phyloP scores from a whole-genome alignment of 768 basidiomycete species.

The Hortiboletus flavorubellus region DNA sequence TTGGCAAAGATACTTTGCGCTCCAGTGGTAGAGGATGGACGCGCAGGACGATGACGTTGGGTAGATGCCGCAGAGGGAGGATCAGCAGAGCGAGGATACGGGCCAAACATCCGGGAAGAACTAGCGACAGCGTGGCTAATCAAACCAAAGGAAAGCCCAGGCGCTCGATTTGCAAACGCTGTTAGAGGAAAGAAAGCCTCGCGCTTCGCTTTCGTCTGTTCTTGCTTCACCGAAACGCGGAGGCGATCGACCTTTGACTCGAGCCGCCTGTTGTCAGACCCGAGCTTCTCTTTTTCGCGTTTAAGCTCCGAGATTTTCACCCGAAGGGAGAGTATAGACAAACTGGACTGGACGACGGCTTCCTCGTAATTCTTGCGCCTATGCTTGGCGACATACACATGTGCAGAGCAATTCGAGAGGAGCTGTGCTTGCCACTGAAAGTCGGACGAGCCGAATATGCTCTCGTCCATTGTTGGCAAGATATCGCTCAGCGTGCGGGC shows the following conservation, averaged over 20 bases:
- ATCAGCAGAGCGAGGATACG: background rate
- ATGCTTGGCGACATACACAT: conserved; percentile 44
- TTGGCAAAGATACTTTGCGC: conserved; percentile 26
- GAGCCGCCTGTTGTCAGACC: conserved; percentile 25
- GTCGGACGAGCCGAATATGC: conserved; percentile 38
- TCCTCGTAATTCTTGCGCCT: conserved; percentile 24
- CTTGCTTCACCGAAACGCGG: conserved; percentile 9
- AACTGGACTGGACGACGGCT: conserved; percentile 47
- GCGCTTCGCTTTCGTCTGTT: conserved; percentile 4
- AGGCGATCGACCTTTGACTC: conserved; percentile 25
- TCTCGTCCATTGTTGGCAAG: conserved; percentile 44
- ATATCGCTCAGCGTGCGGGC: conserved; percentile 45
- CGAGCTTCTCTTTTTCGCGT: conserved; percentile 25
- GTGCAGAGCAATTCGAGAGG: conserved; percentile 56
- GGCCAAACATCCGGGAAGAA: conserved; percentile 10
- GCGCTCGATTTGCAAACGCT: background rate
- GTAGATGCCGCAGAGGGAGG: background rate
- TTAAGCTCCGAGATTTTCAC: conserved; percentile 39
- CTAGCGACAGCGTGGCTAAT: conserved; percentile 24
- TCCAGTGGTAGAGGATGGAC: background rate
- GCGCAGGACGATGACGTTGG: background rate
- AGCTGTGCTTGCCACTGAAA: conserved; percentile 67
- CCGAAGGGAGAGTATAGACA: conserved; percentile 43
- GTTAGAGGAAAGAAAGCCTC: background rate
- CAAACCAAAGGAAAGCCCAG: conserved; percentile 1